Percentiles rank a stretch among this genome's conserved stretches.
These are phyloP conservation scores for Zymoseptoria pseudotritici DNA, from an alignment of 2,329 filamentous ascomycete genomes.

Conservation along the genomic window DNA sequence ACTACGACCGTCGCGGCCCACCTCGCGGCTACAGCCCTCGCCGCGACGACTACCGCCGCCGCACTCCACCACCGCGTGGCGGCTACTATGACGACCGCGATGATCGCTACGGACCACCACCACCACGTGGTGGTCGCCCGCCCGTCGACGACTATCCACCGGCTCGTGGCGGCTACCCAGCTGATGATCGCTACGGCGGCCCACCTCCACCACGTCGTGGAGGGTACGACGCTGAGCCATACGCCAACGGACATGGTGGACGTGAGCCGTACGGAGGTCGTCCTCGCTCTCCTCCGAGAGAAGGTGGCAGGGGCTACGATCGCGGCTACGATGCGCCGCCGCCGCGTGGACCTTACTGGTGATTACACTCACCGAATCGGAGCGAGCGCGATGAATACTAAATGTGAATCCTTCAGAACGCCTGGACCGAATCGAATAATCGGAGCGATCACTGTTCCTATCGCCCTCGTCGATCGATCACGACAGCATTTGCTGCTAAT, in stretches of 20 bases:
- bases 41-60: constrained; percentile 77
- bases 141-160: constrained; percentile 68
- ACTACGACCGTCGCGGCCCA: constrained; percentile 77
- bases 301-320: constrained; percentile 26
- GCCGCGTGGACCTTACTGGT: constrained; percentile 20
- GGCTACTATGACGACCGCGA: constrained; percentile 79
- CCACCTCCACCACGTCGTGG: constrained; percentile 46
- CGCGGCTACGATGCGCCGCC: constrained; percentile 20
- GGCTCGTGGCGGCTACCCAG: constrained; percentile 46
- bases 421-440: not conserved
- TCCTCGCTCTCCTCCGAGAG: constrained; percentile 36
- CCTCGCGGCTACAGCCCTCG: constrained; percentile 78
- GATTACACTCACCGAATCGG: constrained; percentile 16
- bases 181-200: constrained; percentile 67
- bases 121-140: constrained; percentile 52
- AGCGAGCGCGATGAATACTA: constrained; percentile 12
- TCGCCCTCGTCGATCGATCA: not conserved
- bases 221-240: constrained; percentile 52
- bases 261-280: constrained; percentile 43
- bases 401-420: constrained; percentile 3
- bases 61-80: constrained; percentile 66
- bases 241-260: constrained; percentile 48
- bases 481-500: not conserved
- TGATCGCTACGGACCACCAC: constrained; percentile 55
- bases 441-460: not conserved